Evolutionary conservation across 768 basidiomycete species (phyloP), one percentile per base, ranked within the genome.

Genomic region (Mycena rosella): DNA sequence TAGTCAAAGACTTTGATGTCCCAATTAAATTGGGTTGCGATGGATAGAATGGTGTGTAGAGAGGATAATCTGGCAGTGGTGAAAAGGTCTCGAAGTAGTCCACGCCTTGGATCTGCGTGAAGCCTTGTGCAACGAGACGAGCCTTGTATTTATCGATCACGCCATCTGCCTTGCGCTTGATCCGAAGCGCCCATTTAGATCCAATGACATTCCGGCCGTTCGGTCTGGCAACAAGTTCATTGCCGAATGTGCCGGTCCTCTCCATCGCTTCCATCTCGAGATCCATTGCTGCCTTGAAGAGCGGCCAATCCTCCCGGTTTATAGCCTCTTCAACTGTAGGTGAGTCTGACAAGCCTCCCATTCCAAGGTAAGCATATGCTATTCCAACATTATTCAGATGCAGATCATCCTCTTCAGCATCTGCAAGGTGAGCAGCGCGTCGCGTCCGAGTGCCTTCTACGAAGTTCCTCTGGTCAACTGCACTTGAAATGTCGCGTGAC

Each of bases 1-100:
- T n/a, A n/a, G n/a, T n/a, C n/a, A n/a, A n/a, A n/a, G n/a, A n/a
- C n/a, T n/a, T n/a, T n/a, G n/a, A n/a, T n/a, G n/a, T n/a, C n/a
- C n/a, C n/a, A n/a, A n/a, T 72, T n/a, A 58, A 40, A 45, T 9
- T 38, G 36, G 3, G 56, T 29, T 14, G 56, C 38, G 38, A 42
- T 40, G 5, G 56, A 40, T 8, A 58, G 27, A 14, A 58, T 38
- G n/a, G 5, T 58, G 14, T 38, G 36, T 5, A 58, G 38, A 5
- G 56, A 58, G 26, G 38, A 40, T 6, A 58, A 14, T 36, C 14
- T 36, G 34, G 34, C 34, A 7, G 34, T 36, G 34, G 34, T 36
- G 34, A 36, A 14, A 36, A 36, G 34, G 34, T 36, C 14, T 36
- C 34, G 34, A 36, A 36, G 14, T 36, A 36, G 34, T 36, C 34